Evolutionary conservation across 441 rosid genomes (phyloP).

Genomic region (Theobroma grandiflorum): DNA sequence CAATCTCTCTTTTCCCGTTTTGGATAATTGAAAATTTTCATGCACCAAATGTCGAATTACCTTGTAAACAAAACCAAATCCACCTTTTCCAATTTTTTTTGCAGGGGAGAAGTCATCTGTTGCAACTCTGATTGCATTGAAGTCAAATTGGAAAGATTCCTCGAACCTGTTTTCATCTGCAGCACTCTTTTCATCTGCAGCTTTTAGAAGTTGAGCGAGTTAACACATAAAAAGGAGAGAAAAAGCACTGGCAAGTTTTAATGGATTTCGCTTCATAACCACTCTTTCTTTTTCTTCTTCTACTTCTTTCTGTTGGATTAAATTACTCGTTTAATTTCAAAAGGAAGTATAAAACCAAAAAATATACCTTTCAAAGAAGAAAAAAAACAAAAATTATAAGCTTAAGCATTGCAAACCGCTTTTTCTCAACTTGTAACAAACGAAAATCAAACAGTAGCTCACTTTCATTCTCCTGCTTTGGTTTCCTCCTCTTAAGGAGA

Average conservation of each 20-base stretch:
- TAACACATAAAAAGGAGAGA: neutral
- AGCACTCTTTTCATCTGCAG: neutral
- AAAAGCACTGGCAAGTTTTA: neutral
- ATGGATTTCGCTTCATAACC: neutral
- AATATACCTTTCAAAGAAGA: neutral
- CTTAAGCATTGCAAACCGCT: too few species aligned
- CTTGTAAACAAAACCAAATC: constrained; percentile 37
- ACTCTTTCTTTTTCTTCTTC: neutral
- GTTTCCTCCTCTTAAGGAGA: constrained; percentile 17
- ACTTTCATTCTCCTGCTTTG: constrained; percentile 28
- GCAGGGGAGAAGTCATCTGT: constrained; percentile 29
- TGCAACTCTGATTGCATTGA: constrained; percentile 21
- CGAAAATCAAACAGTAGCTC: constrained; percentile 24
- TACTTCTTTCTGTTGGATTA: neutral
- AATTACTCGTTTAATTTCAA: neutral
- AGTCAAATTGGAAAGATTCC: constrained; percentile 14
- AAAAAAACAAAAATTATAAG: neutral
- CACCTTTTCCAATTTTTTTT: constrained; percentile 39
- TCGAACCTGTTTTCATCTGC: neutral
- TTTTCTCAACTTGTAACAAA: neutral
- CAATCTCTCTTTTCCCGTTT: neutral
- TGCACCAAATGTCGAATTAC: neutral
- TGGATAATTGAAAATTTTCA: neutral
- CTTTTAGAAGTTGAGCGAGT: neutral
- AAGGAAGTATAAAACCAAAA: neutral